Conservation (phyloP, 2,329 filamentous ascomycete genomes). For the Didymella glomerata region DNA sequence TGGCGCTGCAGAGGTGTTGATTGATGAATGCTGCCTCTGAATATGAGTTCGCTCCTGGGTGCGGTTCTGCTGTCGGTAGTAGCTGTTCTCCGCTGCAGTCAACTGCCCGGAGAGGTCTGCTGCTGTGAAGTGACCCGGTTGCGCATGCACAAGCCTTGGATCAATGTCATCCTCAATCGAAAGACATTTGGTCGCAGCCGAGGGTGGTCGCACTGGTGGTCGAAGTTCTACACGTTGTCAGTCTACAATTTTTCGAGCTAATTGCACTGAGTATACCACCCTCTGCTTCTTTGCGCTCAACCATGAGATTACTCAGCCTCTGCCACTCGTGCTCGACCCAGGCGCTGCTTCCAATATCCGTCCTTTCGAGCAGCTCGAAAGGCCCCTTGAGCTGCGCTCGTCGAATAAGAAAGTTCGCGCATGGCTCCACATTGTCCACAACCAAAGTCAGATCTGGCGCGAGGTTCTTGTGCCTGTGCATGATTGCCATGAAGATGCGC, state of each 20-base stretch:
- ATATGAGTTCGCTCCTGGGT: not conserved
- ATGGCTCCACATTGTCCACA: slow-evolving; percentile 19
- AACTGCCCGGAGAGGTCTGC: slow-evolving; percentile 4
- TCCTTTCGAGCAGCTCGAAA: slow-evolving; percentile 21
- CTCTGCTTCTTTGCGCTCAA: not conserved
- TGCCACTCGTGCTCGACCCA: slow-evolving; percentile 17
- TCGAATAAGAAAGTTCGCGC: slow-evolving; percentile 23
- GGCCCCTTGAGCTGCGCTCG: slow-evolving; percentile 26
- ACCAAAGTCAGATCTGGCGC: slow-evolving; percentile 12
- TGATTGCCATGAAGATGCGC: slow-evolving; percentile 25
- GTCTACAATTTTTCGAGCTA: not conserved
- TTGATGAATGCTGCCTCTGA: not conserved
- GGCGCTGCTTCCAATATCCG: slow-evolving; percentile 14
- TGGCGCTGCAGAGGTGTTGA: not conserved
- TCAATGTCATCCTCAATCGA: slow-evolving; percentile 18
- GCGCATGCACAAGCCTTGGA: slow-evolving; percentile 24
- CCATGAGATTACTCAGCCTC: not conserved
- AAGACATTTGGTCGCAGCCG: not conserved
- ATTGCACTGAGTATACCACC: not conserved
- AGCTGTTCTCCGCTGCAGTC: slow-evolving; percentile 14
- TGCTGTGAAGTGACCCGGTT: slow-evolving; percentile 18
- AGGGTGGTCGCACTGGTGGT: not conserved
- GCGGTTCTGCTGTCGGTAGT: slow-evolving; percentile 18
- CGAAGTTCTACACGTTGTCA: not conserved
- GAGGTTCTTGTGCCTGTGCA: slow-evolving; percentile 12